Percentiles rank a stretch among this genome's conserved stretches.
Conservation (phyloP, 768 basidiomycete genomes). For the Leccinum rimulosum region DNA sequence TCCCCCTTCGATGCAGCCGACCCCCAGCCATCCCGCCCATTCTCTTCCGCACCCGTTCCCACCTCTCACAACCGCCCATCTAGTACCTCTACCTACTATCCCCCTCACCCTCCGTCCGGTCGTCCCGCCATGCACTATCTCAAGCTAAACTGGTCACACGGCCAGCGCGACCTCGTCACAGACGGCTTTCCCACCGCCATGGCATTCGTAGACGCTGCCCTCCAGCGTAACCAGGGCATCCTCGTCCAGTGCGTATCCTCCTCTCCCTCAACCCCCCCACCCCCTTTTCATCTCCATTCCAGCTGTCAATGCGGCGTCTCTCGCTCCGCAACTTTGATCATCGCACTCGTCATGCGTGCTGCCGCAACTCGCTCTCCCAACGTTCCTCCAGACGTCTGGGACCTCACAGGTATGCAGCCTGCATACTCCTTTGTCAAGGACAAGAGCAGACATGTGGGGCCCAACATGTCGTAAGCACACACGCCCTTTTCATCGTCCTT, state of each 20-base stretch:
- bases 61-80: conserved; percentile 25
- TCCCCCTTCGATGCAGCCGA: conserved; percentile 59
- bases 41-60: conserved; percentile 69
- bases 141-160: conserved; percentile 90
- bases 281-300: conserved; percentile 16
- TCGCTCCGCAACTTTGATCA: conserved; percentile 84
- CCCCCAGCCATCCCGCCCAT: conserved; percentile 53
- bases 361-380: conserved; percentile 63
- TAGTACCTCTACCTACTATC: conserved; percentile 54
- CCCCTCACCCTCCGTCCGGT: conserved; percentile 63
- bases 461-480: conserved; percentile 87
- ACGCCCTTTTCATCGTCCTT: conserved; percentile 22
- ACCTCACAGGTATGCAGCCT: conserved; percentile 83
- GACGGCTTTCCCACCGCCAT: conserved; percentile 79
- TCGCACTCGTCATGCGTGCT: conserved; percentile 93
- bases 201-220: conserved; percentile 74
- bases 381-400: conserved; percentile 75
- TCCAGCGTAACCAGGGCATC: conserved; percentile 74
- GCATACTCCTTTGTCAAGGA: conserved; percentile 89
- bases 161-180: conserved; percentile 83
- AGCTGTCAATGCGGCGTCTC: conserved; percentile 96
- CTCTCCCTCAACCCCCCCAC: conserved; percentile 9
- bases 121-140: conserved; percentile 84
- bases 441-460: conserved; percentile 84
- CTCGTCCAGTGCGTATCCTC: conserved; percentile 71